Base-by-base conservation (phyloP, 2,329 filamentous ascomycete species). In the Trichophyton schoenleinii region DNA sequence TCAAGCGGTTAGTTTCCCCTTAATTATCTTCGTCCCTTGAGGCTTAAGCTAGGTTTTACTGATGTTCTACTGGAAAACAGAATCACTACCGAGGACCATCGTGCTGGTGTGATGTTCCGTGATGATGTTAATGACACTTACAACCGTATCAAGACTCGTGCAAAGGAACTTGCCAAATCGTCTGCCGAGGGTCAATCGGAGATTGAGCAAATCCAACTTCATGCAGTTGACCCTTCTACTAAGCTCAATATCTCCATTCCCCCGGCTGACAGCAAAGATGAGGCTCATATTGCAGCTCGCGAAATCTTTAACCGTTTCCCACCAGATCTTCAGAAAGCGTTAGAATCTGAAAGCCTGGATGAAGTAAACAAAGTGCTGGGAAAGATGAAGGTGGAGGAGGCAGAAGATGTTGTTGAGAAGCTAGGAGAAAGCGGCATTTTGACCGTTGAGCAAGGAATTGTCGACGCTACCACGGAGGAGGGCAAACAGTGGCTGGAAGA, bases 131-230 rank as follows among this genome's bases (percentile, higher is more conserved):
- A 90, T 69, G 85, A 86, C 44, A 97, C 91, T 2, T 96, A 95
- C 74, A 80, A 80, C 68, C 85, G 87, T 60, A 97, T 99, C 73
- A 85, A 85, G 69, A 85, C 80, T 28, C 85, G 94, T 57, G 85
- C 88, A 0, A 80, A 81, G 5, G 89, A 95, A 73, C 87, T 96
- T 65, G 79, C 78, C 46, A 83, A 82, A 64, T 80, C 87, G 67
- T 75, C 79, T 62, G 76, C 80, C 52, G 79, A 77, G 4, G 79
- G 78, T 20, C 73, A 74, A 52, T 78, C 78, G 6, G 89, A 87
- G 20, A 87, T 95, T 8, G 94, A 99, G 77, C 92, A 96, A 74
- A 99, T 99, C 67, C 95, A 99, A 75, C 81, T 99, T 55, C 94
- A 99, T 72, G 92, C 94, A 13, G 91, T 99, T 9, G 91, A 96